phyloP scores from a whole-genome alignment of 75 land plant genomes.

The Pseudotsuga menziesii region DNA sequence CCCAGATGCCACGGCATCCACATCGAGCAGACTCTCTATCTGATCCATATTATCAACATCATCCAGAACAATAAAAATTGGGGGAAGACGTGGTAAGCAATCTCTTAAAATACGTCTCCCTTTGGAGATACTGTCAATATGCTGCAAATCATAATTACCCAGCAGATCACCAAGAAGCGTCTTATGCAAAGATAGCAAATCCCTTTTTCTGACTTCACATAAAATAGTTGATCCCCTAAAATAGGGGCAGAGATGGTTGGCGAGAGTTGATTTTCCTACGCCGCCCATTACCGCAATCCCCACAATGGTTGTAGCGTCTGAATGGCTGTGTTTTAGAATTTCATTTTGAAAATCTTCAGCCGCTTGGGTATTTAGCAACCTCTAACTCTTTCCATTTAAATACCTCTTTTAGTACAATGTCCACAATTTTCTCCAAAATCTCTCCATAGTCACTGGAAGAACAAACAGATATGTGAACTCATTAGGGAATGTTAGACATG shows the following conservation, averaged over 20 bases:
- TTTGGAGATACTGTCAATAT: not conserved
- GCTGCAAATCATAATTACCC: not conserved
- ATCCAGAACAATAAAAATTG: too few relatives aligned
- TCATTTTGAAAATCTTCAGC: not conserved
- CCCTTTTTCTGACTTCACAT: too few relatives aligned
- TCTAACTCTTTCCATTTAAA: not conserved
- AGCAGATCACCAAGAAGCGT: too few relatives aligned
- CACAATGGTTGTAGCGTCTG: not conserved
- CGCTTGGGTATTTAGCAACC: not conserved
- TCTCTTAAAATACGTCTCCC: not conserved
- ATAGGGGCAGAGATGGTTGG: too few relatives aligned
- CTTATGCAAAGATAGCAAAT: too few relatives aligned
- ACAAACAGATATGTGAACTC: not conserved
- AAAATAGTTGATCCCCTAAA: too few relatives aligned
- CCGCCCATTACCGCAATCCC: constrained; percentile 1
- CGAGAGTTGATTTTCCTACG: too few relatives aligned
- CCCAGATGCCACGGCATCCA: not conserved
- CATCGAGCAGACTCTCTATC: not conserved
- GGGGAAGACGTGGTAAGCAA: too few relatives aligned
- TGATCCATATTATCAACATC: not conserved
- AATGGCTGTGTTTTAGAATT: not conserved
- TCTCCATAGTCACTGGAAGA: not conserved
- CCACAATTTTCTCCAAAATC: not conserved
- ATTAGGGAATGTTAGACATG: too few relatives aligned
- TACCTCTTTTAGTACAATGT: not conserved